Conservation (phyloP, 441 rosid genomes). For the Capsella rubella region DNA sequence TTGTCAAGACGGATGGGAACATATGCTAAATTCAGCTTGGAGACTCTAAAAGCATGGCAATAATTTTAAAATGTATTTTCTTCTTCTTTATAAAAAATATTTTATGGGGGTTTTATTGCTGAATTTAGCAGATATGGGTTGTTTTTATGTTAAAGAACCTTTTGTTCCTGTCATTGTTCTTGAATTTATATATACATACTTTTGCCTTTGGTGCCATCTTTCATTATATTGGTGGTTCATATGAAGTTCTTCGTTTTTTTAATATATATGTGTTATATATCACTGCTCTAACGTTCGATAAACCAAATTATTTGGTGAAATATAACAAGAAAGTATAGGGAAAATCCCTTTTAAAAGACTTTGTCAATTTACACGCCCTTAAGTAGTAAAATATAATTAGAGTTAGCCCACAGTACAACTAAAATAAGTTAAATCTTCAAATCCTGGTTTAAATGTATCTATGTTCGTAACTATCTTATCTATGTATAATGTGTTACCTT, state of each 20-base stretch:
- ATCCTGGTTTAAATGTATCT: background rate
- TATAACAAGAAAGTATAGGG: background rate
- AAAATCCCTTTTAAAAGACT: background rate
- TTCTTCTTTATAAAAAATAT: conserved; percentile 16
- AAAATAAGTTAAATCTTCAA: background rate
- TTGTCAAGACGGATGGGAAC: conserved; percentile 68
- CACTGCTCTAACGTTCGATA: conserved; percentile 30
- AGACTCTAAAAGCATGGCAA: conserved; percentile 43
- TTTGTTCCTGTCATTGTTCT: conserved; percentile 76
- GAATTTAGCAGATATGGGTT: conserved; percentile 70
- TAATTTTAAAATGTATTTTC: conserved; percentile 35
- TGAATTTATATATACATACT: conserved; percentile 30
- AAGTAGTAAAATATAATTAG: background rate
- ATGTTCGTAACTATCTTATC: conserved; percentile 34
- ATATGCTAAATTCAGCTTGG: conserved; percentile 81
- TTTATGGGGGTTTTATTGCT: conserved; percentile 45
- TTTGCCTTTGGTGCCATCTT: conserved; percentile 36
- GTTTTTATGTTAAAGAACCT: conserved; percentile 44
- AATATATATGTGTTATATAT: conserved; percentile 37
- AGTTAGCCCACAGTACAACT: background rate
- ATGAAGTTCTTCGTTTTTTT: conserved; percentile 21
- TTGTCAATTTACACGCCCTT: background rate
- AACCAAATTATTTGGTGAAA: background rate
- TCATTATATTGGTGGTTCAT: conserved; percentile 16
- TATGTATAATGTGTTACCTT: conserved; percentile 21